A percentile compares a stretch with the other conserved stretches of the same genome.
phyloP scores from a whole-genome alignment of 169 alveolate genomes.

The Plasmodium yoelii region DNA sequence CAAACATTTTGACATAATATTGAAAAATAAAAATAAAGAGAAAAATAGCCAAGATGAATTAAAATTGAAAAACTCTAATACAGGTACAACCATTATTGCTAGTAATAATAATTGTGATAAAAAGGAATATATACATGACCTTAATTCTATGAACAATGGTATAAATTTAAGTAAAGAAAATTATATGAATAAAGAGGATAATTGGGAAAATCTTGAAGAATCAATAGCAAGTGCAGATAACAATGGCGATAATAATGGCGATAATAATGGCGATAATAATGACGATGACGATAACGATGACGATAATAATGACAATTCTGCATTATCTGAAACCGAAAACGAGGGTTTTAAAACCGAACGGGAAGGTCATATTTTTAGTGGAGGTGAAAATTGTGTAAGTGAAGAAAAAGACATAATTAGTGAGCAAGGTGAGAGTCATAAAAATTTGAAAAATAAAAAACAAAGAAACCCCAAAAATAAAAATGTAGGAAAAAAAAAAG shows the following conservation, averaged over 20 bases:
- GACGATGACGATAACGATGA: too few species aligned
- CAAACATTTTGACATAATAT: constrained; percentile 34
- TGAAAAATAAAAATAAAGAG: constrained; percentile 4
- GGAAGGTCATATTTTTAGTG: too few species aligned
- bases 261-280: too few species aligned
- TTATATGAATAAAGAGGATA: background rate
- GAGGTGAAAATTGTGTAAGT: too few species aligned
- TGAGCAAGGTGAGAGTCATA: background rate
- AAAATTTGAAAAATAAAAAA: constrained; percentile 1
- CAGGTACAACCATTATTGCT: background rate
- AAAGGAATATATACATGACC: background rate
- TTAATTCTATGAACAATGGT: background rate
- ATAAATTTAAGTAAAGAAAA: background rate
- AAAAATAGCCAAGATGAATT: background rate
- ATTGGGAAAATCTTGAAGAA: background rate
- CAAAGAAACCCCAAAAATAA: background rate
- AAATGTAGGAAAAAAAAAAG: background rate
- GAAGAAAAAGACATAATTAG: background rate
- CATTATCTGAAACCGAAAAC: too few species aligned
- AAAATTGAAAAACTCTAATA: background rate
- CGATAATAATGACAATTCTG: too few species aligned
- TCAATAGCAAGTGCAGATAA: too few species aligned
- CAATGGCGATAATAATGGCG: too few species aligned
- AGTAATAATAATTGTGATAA: background rate
- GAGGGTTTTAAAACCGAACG: too few species aligned